Percentiles rank a stretch among this genome's conserved stretches.
Evolutionary conservation across 2,329 filamentous ascomycete genomes (phyloP).

Genomic region (Camillea tinctor): DNA sequence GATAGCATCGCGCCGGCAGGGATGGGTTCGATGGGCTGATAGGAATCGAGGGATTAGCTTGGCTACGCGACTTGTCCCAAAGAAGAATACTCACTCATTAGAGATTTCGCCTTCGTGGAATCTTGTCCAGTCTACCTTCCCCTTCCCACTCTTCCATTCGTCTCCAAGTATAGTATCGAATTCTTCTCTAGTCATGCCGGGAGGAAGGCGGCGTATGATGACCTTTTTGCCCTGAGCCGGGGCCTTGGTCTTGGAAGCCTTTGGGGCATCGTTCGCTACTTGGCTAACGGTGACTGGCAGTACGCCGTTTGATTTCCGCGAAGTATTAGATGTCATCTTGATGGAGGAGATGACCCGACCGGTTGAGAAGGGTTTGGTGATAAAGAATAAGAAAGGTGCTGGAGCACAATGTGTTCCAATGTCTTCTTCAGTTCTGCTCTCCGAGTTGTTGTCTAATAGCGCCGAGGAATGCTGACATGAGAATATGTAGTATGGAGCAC

Average conservation of each 20-base stretch:
- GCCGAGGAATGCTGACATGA: not conserved
- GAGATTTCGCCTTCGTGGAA: slow-evolving; percentile 71
- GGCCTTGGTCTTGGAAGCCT: slow-evolving; percentile 47
- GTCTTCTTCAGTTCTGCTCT: not conserved
- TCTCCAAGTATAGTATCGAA: slow-evolving; percentile 70
- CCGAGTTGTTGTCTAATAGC: not conserved
- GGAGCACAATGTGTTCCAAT: not conserved
- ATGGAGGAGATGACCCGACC: not conserved
- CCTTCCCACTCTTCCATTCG: slow-evolving; percentile 78
- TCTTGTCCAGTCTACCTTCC: slow-evolving; percentile 80
- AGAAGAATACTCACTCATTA: slow-evolving; percentile 63
- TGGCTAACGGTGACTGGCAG: slow-evolving; percentile 48
- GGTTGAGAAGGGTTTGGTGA: not conserved
- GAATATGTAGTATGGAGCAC: not conserved
- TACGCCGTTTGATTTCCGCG: slow-evolving; percentile 50
- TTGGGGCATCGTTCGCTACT: slow-evolving; percentile 39
- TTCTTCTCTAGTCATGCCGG: slow-evolving; percentile 78
- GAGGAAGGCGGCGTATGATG: slow-evolving; percentile 79
- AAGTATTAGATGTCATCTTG: slow-evolving; percentile 8
- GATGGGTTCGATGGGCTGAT: slow-evolving; percentile 88
- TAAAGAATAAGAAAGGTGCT: not conserved
- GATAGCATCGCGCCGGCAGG: slow-evolving; percentile 73
- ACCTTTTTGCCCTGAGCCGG: slow-evolving; percentile 73
- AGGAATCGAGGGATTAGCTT: not conserved
- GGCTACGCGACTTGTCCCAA: slow-evolving; percentile 8